phyloP scores from a whole-genome alignment of 2,329 filamentous ascomycete genomes.

The Furcasterigmium sp. region DNA sequence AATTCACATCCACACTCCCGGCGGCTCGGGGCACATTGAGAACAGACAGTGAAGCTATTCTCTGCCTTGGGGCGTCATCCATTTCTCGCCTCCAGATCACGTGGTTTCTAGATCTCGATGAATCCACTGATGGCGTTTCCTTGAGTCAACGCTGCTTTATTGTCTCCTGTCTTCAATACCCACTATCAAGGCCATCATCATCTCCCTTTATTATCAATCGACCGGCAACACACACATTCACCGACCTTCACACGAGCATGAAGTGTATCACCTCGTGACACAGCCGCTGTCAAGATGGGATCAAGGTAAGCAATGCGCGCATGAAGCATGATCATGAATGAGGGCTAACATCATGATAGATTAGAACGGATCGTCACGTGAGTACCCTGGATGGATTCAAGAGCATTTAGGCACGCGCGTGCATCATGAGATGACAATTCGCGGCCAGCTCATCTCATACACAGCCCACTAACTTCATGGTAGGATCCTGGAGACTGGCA shows the following conservation, averaged over 20 bases:
- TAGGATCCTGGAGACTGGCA: conserved; percentile 94
- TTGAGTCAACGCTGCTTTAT: too few species aligned
- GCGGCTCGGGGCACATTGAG: too few species aligned
- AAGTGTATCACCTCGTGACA: neutral
- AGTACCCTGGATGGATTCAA: neutral
- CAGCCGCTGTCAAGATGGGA: neutral
- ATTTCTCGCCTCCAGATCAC: too few species aligned
- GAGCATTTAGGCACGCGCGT: neutral
- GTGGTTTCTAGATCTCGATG: too few species aligned
- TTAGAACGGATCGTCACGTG: conserved; percentile 4
- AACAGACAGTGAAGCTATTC: neutral
- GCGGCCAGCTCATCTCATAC: neutral
- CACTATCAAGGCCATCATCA: too few species aligned
- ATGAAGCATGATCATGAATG: neutral
- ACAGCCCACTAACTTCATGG: conserved; percentile 6
- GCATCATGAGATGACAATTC: too few species aligned
- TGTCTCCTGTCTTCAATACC: too few species aligned
- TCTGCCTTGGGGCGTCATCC: too few species aligned
- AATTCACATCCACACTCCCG: neutral
- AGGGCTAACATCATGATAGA: neutral
- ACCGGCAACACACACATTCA: too few species aligned
- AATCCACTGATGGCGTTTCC: too few species aligned
- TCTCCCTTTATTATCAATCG: too few species aligned
- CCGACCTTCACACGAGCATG: too few species aligned
- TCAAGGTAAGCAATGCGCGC: neutral